Percentiles rank a stretch among this genome's conserved stretches.
These are phyloP conservation scores for Diaporthe australafricana DNA, from an alignment of 2,329 filamentous ascomycete genomes.

Conservation along the genomic window DNA sequence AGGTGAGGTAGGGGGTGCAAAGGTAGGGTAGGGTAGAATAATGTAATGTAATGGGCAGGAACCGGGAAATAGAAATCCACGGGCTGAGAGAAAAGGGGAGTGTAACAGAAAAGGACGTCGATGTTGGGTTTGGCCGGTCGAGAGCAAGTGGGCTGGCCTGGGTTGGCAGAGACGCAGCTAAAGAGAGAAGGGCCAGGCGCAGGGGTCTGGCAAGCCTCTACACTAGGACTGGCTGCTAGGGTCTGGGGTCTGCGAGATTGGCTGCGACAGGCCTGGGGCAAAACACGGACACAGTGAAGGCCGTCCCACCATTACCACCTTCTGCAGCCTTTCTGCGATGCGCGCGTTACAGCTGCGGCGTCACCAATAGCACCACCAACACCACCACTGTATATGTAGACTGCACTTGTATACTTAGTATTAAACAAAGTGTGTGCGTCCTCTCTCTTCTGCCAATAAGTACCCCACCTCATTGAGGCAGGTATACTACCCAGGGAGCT, in stretches of 20 bases:
- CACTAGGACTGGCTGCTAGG: conserved; percentile 7
- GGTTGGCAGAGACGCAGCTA: not conserved
- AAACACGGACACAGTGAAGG: not conserved
- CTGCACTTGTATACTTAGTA: too few relatives aligned
- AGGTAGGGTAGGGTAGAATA: not conserved
- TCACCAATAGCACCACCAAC: not conserved
- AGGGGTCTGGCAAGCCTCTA: conserved; percentile 5
- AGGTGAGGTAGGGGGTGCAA: too few relatives aligned
- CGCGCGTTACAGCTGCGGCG: too few relatives aligned
- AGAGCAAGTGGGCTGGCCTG: conserved; percentile 9
- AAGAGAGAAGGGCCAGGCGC: not conserved
- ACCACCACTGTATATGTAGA: not conserved
- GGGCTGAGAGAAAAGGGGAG: conserved; percentile 21
- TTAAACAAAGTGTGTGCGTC: too few relatives aligned
- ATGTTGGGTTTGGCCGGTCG: conserved; percentile 11
- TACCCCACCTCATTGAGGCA: too few relatives aligned
- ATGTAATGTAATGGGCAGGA: conserved; percentile 2
- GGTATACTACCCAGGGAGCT: too few relatives aligned
- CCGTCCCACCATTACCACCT: too few relatives aligned
- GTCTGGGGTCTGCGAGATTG: conserved; percentile 24
- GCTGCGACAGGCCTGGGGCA: conserved; percentile 16
- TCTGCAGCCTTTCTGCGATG: too few relatives aligned
- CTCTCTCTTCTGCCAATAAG: too few relatives aligned
- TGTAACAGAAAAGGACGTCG: conserved; percentile 2
- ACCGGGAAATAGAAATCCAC: not conserved